Percentiles rank a stretch among this genome's conserved stretches.
These are phyloP conservation scores for Talaromyces sp. DNA, from an alignment of 2,329 filamentous ascomycete genomes.

Conservation along the genomic window DNA sequence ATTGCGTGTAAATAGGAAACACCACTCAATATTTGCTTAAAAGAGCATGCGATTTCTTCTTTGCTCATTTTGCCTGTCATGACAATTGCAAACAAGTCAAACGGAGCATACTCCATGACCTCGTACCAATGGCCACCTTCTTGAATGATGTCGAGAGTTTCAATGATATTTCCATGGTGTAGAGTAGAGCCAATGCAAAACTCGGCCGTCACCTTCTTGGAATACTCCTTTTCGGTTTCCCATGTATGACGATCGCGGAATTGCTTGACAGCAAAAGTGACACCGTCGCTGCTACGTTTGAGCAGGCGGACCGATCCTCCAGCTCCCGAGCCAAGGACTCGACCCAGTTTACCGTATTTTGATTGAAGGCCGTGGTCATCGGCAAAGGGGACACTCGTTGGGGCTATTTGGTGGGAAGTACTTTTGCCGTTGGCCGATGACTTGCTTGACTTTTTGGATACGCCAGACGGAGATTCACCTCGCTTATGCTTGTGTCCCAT, in stretches of 20 bases:
- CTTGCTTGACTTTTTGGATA: slow-evolving; percentile 51
- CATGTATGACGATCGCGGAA: slow-evolving; percentile 89
- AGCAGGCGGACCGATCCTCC: slow-evolving; percentile 91
- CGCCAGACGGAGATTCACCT: slow-evolving; percentile 57
- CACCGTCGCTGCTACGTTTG: slow-evolving; percentile 86
- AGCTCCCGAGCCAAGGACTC: slow-evolving; percentile 86
- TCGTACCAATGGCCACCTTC: slow-evolving; percentile 95
- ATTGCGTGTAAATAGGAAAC: slow-evolving; percentile 93
- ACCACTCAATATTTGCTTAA: slow-evolving; percentile 89
- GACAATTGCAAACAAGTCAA: slow-evolving; percentile 92
- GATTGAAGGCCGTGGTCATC: slow-evolving; percentile 87
- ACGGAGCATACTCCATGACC: slow-evolving; percentile 98
- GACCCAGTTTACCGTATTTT: slow-evolving; percentile 94
- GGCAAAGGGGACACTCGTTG: slow-evolving; percentile 68
- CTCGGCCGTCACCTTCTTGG: slow-evolving; percentile 96
- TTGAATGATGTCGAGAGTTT: slow-evolving; percentile 92
- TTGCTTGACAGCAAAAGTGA: slow-evolving; percentile 96
- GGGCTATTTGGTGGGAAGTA: slow-evolving; percentile 48
- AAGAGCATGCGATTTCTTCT: slow-evolving; percentile 84
- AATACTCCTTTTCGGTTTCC: slow-evolving; percentile 91
- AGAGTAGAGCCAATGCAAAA: slow-evolving; percentile 97
- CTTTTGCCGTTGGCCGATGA: slow-evolving; percentile 44
- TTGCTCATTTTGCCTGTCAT: slow-evolving; percentile 98
- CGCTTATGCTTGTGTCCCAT: slow-evolving; percentile 60
- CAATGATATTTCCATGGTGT: slow-evolving; percentile 96